Conservation (phyloP, 2,329 filamentous ascomycete species). For the Botryotinia calthae region DNA sequence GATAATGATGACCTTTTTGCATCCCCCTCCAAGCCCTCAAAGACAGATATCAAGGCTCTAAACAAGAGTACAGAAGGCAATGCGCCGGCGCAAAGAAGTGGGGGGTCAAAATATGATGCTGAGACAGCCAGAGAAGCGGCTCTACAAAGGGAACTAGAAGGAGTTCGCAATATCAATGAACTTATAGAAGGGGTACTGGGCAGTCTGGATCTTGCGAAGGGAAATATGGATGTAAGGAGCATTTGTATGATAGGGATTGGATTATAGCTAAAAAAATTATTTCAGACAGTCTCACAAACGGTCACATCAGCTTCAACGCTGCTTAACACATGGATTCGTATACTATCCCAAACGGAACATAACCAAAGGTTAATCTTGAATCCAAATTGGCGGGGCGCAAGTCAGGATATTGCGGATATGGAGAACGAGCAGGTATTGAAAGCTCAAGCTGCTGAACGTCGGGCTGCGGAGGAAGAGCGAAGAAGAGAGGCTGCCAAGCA, state of each 20-base stretch:
- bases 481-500: slow-evolving; percentile 68
- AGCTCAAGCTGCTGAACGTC: slow-evolving; percentile 74
- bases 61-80: slow-evolving; percentile 31
- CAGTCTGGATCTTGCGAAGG: slow-evolving; percentile 68
- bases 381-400: slow-evolving; percentile 84
- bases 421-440: slow-evolving; percentile 74
- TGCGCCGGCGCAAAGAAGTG: slow-evolving; percentile 37
- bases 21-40: slow-evolving; percentile 48
- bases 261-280: slow-evolving; percentile 23
- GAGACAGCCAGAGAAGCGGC: slow-evolving; percentile 70
- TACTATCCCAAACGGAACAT: slow-evolving; percentile 95
- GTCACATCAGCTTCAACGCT: slow-evolving; percentile 85
- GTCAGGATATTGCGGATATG: slow-evolving; percentile 79
- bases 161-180: slow-evolving; percentile 80
- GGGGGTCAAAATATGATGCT: slow-evolving; percentile 56
- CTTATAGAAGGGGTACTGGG: slow-evolving; percentile 77
- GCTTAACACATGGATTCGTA: slow-evolving; percentile 92
- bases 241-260: not conserved
- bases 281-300: slow-evolving; percentile 76
- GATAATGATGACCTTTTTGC: slow-evolving; percentile 57
- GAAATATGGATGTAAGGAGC: slow-evolving; percentile 69
- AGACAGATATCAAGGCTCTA: slow-evolving; percentile 29
- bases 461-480: slow-evolving; percentile 74
- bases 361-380: slow-evolving; percentile 90
- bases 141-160: slow-evolving; percentile 76